These are phyloP conservation scores for Monosporascus ibericus DNA, from an alignment of 2,329 filamentous ascomycete genomes.

Conservation along the genomic window DNA sequence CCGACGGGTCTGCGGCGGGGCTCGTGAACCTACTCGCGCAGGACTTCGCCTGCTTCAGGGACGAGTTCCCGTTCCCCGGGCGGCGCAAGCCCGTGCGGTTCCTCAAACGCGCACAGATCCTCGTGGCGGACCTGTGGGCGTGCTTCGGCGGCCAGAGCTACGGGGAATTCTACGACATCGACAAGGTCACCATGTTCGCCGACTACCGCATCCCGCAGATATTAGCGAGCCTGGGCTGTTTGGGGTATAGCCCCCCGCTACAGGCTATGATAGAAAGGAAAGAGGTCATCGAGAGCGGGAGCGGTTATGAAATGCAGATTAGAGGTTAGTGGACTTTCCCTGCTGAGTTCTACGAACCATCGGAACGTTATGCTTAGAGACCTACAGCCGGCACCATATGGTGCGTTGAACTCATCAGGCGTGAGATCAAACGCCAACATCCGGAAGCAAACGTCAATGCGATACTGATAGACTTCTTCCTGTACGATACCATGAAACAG, in stretches of 20 bases:
- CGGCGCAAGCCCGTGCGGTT: slow-evolving; percentile 66
- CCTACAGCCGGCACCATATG: slow-evolving; percentile 78
- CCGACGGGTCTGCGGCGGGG: slow-evolving; percentile 71
- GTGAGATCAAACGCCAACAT: slow-evolving; percentile 70
- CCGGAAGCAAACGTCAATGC: slow-evolving; percentile 73
- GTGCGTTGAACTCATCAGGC: slow-evolving; percentile 83
- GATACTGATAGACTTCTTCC: slow-evolving; percentile 91
- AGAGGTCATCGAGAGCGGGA: slow-evolving; percentile 62
- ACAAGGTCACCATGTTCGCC: slow-evolving; percentile 97
- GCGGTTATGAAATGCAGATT: slow-evolving; percentile 78
- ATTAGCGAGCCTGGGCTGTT: slow-evolving; percentile 72
- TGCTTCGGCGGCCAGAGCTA: slow-evolving; percentile 79
- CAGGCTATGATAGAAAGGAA: slow-evolving; percentile 62
- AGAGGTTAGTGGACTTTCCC: slow-evolving; percentile 49
- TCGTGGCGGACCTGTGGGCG: slow-evolving; percentile 94
- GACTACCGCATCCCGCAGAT: slow-evolving; percentile 97
- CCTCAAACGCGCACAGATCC: slow-evolving; percentile 90
- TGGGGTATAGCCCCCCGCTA: slow-evolving; percentile 78
- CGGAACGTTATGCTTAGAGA: background rate
- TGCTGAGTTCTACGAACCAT: no score
- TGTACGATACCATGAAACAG: slow-evolving; percentile 92
- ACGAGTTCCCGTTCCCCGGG: slow-evolving; percentile 70
- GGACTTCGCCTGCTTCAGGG: slow-evolving; percentile 80
- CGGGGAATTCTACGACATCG: slow-evolving; percentile 82
- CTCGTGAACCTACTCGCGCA: slow-evolving; percentile 81